phyloP scores from a whole-genome alignment of 495 filamentous ascomycete genomes.

The Bathelium albidoporum region DNA sequence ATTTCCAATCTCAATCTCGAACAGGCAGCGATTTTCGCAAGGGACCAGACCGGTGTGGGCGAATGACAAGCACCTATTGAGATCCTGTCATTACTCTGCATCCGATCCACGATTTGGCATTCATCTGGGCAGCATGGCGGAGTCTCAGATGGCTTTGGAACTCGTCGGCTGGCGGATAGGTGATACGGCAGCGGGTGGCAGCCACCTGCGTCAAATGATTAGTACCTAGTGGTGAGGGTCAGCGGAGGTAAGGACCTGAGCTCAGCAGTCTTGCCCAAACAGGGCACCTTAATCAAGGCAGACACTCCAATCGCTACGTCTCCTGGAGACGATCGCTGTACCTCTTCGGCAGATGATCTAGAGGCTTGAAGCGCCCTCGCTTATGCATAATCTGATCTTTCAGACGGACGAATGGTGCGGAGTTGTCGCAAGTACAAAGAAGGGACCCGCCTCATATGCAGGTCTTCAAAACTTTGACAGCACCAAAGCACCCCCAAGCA shows the following conservation, averaged over 20 bases:
- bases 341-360: not conserved
- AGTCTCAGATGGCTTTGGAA: not conserved
- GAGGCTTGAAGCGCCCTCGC: not conserved
- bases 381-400: not conserved
- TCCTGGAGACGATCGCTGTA: not conserved
- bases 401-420: not conserved
- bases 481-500: not conserved
- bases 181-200: not conserved
- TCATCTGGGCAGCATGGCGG: not conserved
- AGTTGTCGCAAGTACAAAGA: not conserved
- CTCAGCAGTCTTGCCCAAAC: not conserved
- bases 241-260: no score
- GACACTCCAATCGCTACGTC: not conserved
- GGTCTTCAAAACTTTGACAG: not conserved
- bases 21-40: not conserved
- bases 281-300: not conserved
- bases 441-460: not conserved
- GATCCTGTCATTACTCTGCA: not conserved
- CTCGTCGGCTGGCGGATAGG: not conserved
- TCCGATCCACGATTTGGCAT: not conserved
- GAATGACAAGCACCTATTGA: not conserved
- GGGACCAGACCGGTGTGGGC: not conserved
- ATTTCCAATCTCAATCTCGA: not conserved
- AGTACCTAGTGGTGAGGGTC: not conserved
- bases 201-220: not conserved